A percentile compares a stretch with the other conserved stretches of the same genome.
Evolutionary conservation across 1,139 yeast genomes (phyloP).

Genomic region (Chernovozyma aurita): DNA sequence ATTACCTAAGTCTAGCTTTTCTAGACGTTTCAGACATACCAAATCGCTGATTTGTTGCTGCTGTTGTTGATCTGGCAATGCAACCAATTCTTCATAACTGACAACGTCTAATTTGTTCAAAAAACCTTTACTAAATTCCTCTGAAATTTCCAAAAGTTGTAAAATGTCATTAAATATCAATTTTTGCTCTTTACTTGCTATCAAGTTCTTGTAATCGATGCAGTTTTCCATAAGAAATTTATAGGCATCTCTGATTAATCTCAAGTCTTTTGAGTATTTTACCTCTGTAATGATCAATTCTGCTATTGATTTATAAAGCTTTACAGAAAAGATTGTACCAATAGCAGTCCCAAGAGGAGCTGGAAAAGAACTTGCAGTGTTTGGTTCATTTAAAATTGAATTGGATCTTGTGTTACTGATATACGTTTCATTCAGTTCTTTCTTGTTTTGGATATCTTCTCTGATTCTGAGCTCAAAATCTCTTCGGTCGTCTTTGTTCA

Average conservation of each 20-base stretch:
- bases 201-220: not conserved
- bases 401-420: too few relatives aligned
- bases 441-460: not conserved
- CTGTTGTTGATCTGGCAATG: not conserved
- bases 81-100: not conserved
- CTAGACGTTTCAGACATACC: not conserved
- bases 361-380: too few relatives aligned
- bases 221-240: not conserved
- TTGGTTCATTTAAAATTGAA: too few relatives aligned
- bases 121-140: not conserved
- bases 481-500: too few relatives aligned
- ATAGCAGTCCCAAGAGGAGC: too few relatives aligned
- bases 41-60: not conserved
- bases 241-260: not conserved
- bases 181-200: not conserved
- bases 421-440: not conserved
- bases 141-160: not conserved
- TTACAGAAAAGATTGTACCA: too few relatives aligned
- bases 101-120: not conserved
- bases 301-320: not conserved
- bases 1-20: conserved; percentile 1
- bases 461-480: not conserved
- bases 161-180: conserved; percentile 1
- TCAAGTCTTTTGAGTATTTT: not conserved
- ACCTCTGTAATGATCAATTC: not conserved